Percentiles rank a stretch among this genome's conserved stretches.
Evolutionary conservation across 106 monocot species (phyloP).

Genomic region (Triglochin maritima): DNA sequence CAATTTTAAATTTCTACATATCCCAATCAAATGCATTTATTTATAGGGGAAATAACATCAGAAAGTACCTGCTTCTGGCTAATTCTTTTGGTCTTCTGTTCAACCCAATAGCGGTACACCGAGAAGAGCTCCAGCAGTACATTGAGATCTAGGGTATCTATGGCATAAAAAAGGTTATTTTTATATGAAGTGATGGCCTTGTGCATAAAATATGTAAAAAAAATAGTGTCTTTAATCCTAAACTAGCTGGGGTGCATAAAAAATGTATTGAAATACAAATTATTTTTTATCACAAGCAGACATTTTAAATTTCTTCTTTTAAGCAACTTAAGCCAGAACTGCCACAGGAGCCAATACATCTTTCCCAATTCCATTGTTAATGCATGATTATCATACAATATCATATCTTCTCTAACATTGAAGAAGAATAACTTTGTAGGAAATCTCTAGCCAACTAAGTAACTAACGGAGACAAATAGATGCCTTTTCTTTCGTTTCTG

Average conservation of each 20-base stretch:
- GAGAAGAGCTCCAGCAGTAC: conserved; percentile 78
- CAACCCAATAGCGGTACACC: conserved; percentile 87
- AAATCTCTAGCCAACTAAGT: too few relatives aligned
- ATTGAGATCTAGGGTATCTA: conserved; percentile 67
- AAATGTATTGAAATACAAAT: neutral
- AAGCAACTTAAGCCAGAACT: neutral
- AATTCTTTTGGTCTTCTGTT: conserved; percentile 58
- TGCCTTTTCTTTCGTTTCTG: too few relatives aligned
- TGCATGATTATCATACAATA: too few relatives aligned
- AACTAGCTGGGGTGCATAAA: neutral
- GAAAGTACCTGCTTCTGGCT: conserved; percentile 64
- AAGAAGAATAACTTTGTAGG: too few relatives aligned
- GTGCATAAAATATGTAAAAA: neutral
- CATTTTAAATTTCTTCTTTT: neutral
- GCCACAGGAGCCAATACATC: neutral
- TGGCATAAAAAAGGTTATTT: neutral
- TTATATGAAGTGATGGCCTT: neutral
- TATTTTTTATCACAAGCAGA: neutral
- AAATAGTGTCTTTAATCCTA: neutral
- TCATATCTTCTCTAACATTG: too few relatives aligned
- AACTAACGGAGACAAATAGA: too few relatives aligned
- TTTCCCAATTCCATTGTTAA: neutral
- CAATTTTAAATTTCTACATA: too few relatives aligned
- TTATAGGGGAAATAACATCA: too few relatives aligned
- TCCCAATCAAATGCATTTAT: too few relatives aligned